Evolutionary conservation across 164 flowering plant species (phyloP), one percentile per base, ranked within the genome.

Genomic region (Vitis rupestris): DNA sequence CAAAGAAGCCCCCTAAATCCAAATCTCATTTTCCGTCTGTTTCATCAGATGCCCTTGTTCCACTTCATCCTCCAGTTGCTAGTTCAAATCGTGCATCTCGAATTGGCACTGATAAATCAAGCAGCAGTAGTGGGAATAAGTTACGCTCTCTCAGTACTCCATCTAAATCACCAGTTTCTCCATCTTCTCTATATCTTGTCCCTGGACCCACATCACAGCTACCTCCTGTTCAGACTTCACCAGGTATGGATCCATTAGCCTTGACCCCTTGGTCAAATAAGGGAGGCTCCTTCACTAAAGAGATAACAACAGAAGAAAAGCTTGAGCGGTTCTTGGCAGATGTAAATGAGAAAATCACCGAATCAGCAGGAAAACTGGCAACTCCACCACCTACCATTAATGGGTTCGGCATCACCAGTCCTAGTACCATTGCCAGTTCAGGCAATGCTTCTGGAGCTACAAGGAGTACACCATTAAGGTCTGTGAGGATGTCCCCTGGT

Each of bases 401-500:
- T 74, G 84, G 92, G 64, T 83, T 90, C 69, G 82, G 90, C 52
- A 70, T 84, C 53, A 72, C 84, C 16, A 90, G 89, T 76, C 96
- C 98, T 7, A 81, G 67, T 66, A 78, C 85, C 0, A 68, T 82
- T 65, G n/a, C 77, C 16, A 79, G 68, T 71, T 85, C 97, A 67
- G 88, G 87, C 74, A 83, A 76, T 75, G 83, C 86, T 53, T 86
- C 99, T 74, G 99, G 94, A 74, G 78, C 91, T 70, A 84, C 85
- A 9, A 91, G 97, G 79, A 90, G 87, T 76, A 92, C 97, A 66
- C 97, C 97, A 31, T 68, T 94, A 68, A 88, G 97, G 85, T 92
- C 95, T 17, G 97, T 94, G 70, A 83, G 97, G 79, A 91, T 90
- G 93, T 94, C 99, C 58, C 99, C 99, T 57, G 84, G 88, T 62